Base-by-base conservation (phyloP, 441 rosid genomes). In the Pelargonium fulgidum region DNA sequence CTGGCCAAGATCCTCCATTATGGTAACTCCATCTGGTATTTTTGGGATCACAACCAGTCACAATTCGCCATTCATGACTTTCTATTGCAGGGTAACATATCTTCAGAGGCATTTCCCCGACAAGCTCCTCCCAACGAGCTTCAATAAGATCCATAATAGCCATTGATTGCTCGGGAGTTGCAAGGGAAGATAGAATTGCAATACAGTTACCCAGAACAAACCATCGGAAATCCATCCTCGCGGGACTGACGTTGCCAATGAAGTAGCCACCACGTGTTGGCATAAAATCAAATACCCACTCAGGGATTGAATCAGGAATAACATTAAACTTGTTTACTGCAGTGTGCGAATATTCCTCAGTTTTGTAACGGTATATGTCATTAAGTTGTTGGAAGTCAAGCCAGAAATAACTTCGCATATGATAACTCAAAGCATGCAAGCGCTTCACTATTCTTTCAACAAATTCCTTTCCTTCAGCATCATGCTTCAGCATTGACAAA, bases 1-100 rank as follows among this genome's bases (percentile, higher is more conserved):
- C 97, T 83, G 97, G 93, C 98, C 97, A 92, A 63, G 97, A 90
- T 65, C 98, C 98, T 42, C 96, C 98, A 62, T 92, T 92, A 76
- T 92, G 98, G 80, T 92, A 92, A 64, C 98, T 90, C 24, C 24
- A 22, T 22, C 24, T 22, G 24, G 24, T 22, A 22, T 22, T 22
- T 22, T 22, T 22, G 24, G 96, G 97, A 73, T 92, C 98, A 63
- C 93, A 89, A 44, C 97, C 98, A 7, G 97, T 90, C 62, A 81
- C 70, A 24, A 89, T 87, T 68, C 84, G 77, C 98, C 97, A 90
- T 67, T 92, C 93, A 64, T 90, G 97, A 75, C 76, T 81, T 78
- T 92, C 98, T 44, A 92, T 78, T 0, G 98, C 98, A 0, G 98
- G 98, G 78, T 83, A 90, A 63, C 87, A 84, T 22, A 90, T 91